A percentile compares a stretch with the other conserved stretches of the same genome.
Conservation (phyloP, 1,139 yeast species). For the Geotrichum aggregatum region DNA sequence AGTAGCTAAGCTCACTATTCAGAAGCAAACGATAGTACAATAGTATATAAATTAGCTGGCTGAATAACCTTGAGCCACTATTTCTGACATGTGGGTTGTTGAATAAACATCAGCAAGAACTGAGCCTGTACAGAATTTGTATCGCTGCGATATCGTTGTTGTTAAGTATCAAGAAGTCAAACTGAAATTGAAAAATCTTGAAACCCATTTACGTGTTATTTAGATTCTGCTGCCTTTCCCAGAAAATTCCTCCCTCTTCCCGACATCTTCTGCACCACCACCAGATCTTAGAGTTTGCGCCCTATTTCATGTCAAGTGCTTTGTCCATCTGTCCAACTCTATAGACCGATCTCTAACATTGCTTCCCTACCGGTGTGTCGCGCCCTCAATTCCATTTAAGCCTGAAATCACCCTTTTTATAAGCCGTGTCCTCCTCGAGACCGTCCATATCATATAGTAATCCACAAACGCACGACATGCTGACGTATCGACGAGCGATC, state of each 20-base stretch:
- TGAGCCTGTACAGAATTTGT: too few species aligned
- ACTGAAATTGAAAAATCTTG: background rate
- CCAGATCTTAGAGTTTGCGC: too few species aligned
- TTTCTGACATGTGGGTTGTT: too few species aligned
- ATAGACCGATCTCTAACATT: background rate
- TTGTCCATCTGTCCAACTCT: background rate
- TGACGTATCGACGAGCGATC: slow-evolving; percentile 38
- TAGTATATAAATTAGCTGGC: too few species aligned
- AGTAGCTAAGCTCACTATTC: too few species aligned
- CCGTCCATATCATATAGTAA: background rate
- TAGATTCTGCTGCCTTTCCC: background rate
- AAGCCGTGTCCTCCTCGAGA: slow-evolving; percentile 1
- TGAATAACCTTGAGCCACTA: too few species aligned
- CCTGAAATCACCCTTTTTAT: background rate
- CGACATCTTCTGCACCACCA: background rate
- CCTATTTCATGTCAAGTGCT: background rate
- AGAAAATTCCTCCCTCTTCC: background rate
- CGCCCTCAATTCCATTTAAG: too few species aligned
- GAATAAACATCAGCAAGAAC: too few species aligned
- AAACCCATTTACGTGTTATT: slow-evolving; percentile 4
- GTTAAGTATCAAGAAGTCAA: background rate
- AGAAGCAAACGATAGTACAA: too few species aligned
- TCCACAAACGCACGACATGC: slow-evolving; percentile 28
- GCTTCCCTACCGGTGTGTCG: background rate
- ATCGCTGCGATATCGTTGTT: background rate